Percentiles rank a stretch among this genome's conserved stretches.
Conservation (phyloP, 495 filamentous ascomycete species). For the Aspergillus diversus region DNA sequence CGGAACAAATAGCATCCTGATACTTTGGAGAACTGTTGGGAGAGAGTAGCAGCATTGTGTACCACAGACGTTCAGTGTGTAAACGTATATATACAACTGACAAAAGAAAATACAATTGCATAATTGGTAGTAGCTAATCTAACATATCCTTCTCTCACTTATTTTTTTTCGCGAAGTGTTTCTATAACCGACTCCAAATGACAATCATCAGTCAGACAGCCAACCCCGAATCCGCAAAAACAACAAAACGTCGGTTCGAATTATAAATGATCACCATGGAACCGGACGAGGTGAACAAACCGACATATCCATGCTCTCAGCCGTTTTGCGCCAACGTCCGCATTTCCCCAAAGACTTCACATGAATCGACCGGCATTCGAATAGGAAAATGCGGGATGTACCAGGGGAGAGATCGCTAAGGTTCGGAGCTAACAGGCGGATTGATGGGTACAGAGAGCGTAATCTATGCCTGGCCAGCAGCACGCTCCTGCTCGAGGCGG, state of each 20-base stretch:
- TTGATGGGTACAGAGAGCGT: constrained; percentile 18
- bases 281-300: no score
- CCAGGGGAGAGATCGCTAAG: background rate
- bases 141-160: constrained; percentile 17
- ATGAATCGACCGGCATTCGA: no score
- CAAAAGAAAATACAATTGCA: constrained; percentile 10
- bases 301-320: no score
- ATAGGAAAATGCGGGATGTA: background rate
- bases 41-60: background rate
- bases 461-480: constrained; percentile 43
- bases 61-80: constrained; percentile 6
- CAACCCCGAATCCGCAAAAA: background rate
- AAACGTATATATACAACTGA: constrained; percentile 21
- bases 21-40: no score
- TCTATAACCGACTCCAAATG: constrained; percentile 1
- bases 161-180: background rate
- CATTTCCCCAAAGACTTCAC: no score
- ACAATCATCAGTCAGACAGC: background rate
- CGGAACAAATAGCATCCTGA: no score
- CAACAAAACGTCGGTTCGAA: no score
- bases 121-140: constrained; percentile 19
- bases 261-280: no score
- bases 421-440: constrained; percentile 2
- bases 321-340: no score
- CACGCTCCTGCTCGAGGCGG: constrained; percentile 73